Evolutionary conservation across 495 filamentous ascomycete genomes (phyloP), one percentile per base, ranked within the genome.

Genomic region (Hyaloscypha finlandica): DNA sequence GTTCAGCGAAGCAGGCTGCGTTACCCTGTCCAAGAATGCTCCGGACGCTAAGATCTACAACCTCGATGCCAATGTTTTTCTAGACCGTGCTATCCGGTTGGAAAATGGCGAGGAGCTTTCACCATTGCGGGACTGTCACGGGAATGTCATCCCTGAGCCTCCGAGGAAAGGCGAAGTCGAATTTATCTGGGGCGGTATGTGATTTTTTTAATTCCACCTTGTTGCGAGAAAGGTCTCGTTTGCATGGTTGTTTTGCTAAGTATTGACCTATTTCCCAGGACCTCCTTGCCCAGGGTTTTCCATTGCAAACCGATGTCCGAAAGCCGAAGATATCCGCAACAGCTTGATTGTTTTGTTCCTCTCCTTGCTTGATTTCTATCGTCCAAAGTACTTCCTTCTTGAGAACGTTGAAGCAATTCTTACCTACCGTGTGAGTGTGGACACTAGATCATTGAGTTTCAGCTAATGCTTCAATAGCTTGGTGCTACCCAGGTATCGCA

Each of bases 231-330:
- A 25, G 25, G 25, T 25, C 25, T 37, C 35, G 8, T 37, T 37
- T 37, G 35, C 12, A 6, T 37, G 6, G 35, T 37, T 37, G 6
- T 37, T 37, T 12, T 25, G 29, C 30, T 61, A 37, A 16, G 5
- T 45, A 32, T 4, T 25, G 14, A 22, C 25, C 9, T 45, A 35
- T 20, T 31, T 54, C 6, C 9, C 31, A 33, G 59, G 68, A 25
- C 54, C 54, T 9, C 68, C 68, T 5, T 70, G 68, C 29, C 68
- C 48, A 30, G 68, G 64, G 2, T 70, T 61, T 30, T 58, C 63
- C 3, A 57, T 58, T 20, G 39, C 48, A 33, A 70, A 70, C 39
- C 11, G 53, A 19, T 25, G 9, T 16, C 58, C 45, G 25, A 66
- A 58, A 16, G 31, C 51, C 5, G 60, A 66, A 30, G 63, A 66